Percentiles rank a stretch among this genome's conserved stretches.
Evolutionary conservation across 352 stramenopile genomes (phyloP).

Genomic region (Globisporangium canariense): DNA sequence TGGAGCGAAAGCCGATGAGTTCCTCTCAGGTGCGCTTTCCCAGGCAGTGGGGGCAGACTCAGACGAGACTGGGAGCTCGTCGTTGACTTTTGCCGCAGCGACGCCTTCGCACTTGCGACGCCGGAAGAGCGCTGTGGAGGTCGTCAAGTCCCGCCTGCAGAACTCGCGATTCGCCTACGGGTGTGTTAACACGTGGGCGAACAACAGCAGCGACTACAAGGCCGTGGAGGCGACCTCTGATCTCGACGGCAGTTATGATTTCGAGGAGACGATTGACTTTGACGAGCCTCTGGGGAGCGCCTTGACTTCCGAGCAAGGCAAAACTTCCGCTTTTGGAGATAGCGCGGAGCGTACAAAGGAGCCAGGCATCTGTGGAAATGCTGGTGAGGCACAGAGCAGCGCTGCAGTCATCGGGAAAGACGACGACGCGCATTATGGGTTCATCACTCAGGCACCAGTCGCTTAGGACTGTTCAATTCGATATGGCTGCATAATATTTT

Average conservation of each 20-base stretch:
- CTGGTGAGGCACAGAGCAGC: neutral
- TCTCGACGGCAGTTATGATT: neutral
- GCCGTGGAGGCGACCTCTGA: neutral
- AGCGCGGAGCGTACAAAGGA: neutral
- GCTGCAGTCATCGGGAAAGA: neutral
- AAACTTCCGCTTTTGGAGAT: neutral
- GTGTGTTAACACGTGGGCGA: slow-evolving; percentile 57
- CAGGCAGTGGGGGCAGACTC: slow-evolving; percentile 34
- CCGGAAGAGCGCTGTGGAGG: slow-evolving; percentile 28
- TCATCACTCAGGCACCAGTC: neutral
- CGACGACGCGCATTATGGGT: neutral
- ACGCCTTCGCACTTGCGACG: slow-evolving; percentile 8
- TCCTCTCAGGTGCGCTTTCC: slow-evolving; percentile 50
- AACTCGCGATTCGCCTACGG: slow-evolving; percentile 49
- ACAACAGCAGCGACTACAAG: slow-evolving; percentile 11
- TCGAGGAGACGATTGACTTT: neutral
- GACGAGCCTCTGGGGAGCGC: neutral
- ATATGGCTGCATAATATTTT: too few relatives aligned
- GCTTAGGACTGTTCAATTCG: too few relatives aligned
- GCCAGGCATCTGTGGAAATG: neutral
- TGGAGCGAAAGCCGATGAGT: slow-evolving; percentile 50
- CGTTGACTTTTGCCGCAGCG: neutral
- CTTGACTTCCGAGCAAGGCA: neutral
- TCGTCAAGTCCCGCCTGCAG: slow-evolving; percentile 50
- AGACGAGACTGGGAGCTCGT: neutral